These are phyloP conservation scores for Neofusicoccum sp. DNA, from an alignment of 2,329 filamentous ascomycete genomes.

Conservation along the genomic window DNA sequence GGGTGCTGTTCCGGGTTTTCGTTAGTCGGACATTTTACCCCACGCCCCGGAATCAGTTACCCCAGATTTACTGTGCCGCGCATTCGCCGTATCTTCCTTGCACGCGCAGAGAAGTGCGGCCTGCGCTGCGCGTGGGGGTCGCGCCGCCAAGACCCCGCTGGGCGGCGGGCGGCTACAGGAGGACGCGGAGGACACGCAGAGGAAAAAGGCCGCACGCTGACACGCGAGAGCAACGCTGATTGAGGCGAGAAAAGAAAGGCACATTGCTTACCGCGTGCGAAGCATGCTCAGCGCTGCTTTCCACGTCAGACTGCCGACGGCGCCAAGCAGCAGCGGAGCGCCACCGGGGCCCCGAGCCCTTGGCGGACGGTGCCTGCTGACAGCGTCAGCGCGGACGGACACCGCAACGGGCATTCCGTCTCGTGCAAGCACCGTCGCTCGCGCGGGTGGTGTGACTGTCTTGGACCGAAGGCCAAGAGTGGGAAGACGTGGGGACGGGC, in stretches of 20 bases:
- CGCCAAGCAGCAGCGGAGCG: constrained; percentile 15
- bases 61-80: constrained; percentile 19
- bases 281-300: not conserved
- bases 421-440: not conserved
- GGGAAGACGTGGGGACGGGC: constrained; percentile 14
- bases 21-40: constrained; percentile 16
- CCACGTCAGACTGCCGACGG: not conserved
- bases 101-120: not conserved
- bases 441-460: not conserved
- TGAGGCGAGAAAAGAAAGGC: not conserved
- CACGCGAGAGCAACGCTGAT: not conserved
- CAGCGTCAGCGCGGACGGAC: not conserved
- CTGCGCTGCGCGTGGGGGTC: not conserved
- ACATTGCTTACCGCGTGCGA: not conserved
- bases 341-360: not conserved
- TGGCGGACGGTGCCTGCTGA: constrained; percentile 8
- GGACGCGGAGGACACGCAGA: not conserved
- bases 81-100: not conserved
- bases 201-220: not conserved
- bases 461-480: constrained; percentile 8
- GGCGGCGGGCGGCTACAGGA: not conserved
- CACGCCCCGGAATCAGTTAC: constrained; percentile 9
- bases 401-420: not conserved
- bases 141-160: not conserved
- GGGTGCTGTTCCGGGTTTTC: not conserved